Conservation (phyloP, 2,329 filamentous ascomycete genomes). For the Cryoendolithus antarcticus region DNA sequence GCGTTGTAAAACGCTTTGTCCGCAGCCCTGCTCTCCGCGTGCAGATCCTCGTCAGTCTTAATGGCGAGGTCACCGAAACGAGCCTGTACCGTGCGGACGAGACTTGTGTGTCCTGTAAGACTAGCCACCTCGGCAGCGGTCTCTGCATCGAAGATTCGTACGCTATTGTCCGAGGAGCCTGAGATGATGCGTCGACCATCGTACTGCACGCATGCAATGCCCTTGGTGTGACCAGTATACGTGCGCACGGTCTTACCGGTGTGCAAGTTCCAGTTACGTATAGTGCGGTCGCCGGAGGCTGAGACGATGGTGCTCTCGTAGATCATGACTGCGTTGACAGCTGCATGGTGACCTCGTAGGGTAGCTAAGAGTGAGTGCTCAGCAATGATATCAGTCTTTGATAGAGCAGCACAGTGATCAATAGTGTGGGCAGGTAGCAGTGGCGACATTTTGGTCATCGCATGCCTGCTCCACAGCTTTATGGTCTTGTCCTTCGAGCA, state of each 20-base stretch:
- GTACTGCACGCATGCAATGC: slow-evolving; percentile 95
- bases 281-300: slow-evolving; percentile 81
- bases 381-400: slow-evolving; percentile 42
- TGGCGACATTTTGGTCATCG: slow-evolving; percentile 40
- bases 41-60: slow-evolving; percentile 57
- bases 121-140: slow-evolving; percentile 84
- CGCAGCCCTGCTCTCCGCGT: slow-evolving; percentile 56
- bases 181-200: slow-evolving; percentile 88
- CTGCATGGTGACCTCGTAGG: slow-evolving; percentile 73
- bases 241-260: slow-evolving; percentile 64
- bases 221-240: slow-evolving; percentile 78
- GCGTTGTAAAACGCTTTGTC: slow-evolving; percentile 61
- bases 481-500: slow-evolving; percentile 97
- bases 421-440: slow-evolving; percentile 24
- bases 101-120: slow-evolving; percentile 64
- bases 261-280: slow-evolving; percentile 90
- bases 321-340: slow-evolving; percentile 93
- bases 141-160: slow-evolving; percentile 83
- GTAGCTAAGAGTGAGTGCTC: slow-evolving; percentile 68
- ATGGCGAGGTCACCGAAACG: slow-evolving; percentile 83
- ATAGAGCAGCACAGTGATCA: slow-evolving; percentile 26
- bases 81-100: slow-evolving; percentile 90
- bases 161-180: slow-evolving; percentile 89
- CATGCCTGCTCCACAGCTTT: slow-evolving; percentile 81
- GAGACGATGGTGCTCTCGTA: slow-evolving; percentile 78